Evolutionary conservation across 2,329 filamentous ascomycete genomes (phyloP).

Genomic region (Ascosphaera apis): DNA sequence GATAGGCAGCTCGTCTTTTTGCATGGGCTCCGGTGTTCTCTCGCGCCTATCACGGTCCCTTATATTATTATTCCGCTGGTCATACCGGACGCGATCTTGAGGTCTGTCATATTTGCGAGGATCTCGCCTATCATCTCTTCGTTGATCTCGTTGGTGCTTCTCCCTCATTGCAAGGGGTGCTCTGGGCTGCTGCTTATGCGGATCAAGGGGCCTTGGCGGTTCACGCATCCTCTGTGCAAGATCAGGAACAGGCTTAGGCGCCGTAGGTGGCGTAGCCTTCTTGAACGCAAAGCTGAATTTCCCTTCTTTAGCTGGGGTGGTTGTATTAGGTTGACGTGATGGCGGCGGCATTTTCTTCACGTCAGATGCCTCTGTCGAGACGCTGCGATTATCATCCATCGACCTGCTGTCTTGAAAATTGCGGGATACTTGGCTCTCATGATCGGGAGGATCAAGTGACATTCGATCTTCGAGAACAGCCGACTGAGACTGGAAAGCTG

Average conservation of each 20-base stretch:
- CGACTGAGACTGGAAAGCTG: neutral
- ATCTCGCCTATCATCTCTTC: constrained; percentile 18
- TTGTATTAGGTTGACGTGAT: constrained; percentile 29
- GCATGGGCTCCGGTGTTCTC: constrained; percentile 21
- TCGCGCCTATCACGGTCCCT: constrained; percentile 23
- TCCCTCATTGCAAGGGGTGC: constrained; percentile 15
- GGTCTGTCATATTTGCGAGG: constrained; percentile 7
- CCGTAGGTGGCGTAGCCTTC: constrained; percentile 37
- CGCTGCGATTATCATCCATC: neutral
- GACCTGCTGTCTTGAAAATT: neutral
- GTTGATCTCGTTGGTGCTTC: constrained; percentile 18
- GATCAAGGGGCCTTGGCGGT: constrained; percentile 13
- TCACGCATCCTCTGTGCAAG: constrained; percentile 25
- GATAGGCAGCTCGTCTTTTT: constrained; percentile 7
- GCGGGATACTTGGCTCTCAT: neutral
- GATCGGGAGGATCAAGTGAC: neutral
- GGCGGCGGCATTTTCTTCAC: constrained; percentile 31
- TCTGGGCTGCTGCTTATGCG: constrained; percentile 16
- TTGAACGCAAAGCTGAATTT: constrained; percentile 95
- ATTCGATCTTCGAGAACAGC: neutral
- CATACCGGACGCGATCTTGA: constrained; percentile 10
- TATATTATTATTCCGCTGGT: constrained; percentile 13
- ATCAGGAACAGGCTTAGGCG: constrained; percentile 27
- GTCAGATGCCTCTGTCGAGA: constrained; percentile 10
- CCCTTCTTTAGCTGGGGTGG: constrained; percentile 31